A percentile compares a stretch with the other conserved stretches of the same genome.
Conservation (phyloP, 768 basidiomycete genomes). For the Amanita inopinata region DNA sequence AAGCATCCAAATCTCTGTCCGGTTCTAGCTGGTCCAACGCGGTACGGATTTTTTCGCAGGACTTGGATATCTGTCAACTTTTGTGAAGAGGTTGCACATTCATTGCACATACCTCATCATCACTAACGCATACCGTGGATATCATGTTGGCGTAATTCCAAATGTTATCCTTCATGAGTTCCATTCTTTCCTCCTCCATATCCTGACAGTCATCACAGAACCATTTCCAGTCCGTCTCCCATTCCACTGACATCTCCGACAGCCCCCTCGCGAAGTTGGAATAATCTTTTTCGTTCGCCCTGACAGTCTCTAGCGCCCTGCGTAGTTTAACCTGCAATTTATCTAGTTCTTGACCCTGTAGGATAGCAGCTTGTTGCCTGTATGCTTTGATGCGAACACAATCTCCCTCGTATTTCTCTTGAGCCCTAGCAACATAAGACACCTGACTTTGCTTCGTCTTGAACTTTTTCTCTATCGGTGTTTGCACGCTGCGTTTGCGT, state of each 20-base stretch:
- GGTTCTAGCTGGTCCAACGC: conserved; percentile 83
- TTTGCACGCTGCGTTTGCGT: conserved; percentile 85
- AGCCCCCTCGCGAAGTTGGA: conserved; percentile 69
- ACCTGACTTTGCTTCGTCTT: conserved; percentile 86
- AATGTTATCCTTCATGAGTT: conserved; percentile 87
- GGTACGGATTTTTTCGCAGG: conserved; percentile 82
- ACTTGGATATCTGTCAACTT: conserved; percentile 34
- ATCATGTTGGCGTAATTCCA: conserved; percentile 95
- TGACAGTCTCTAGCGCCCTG: conserved; percentile 77
- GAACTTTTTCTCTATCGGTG: conserved; percentile 77
- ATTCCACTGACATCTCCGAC: conserved; percentile 62
- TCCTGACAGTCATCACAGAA: conserved; percentile 98
- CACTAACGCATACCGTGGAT: conserved; percentile 89
- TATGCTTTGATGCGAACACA: conserved; percentile 87
- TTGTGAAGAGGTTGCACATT: conserved; percentile 4
- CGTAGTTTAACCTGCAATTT: conserved; percentile 78
- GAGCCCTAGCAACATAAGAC: conserved; percentile 75
- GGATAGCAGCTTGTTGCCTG: conserved; percentile 59
- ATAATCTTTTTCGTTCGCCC: conserved; percentile 87
- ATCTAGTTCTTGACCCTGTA: conserved; percentile 75
- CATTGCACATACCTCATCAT: conserved; percentile 64
- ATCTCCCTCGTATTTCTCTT: conserved; percentile 89
- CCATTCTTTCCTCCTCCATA: conserved; percentile 89
- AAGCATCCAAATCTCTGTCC: conserved; percentile 73
- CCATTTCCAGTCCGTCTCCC: conserved; percentile 90